phyloP scores from a whole-genome alignment of 495 filamentous ascomycete genomes.

The Aspergillus leporis region DNA sequence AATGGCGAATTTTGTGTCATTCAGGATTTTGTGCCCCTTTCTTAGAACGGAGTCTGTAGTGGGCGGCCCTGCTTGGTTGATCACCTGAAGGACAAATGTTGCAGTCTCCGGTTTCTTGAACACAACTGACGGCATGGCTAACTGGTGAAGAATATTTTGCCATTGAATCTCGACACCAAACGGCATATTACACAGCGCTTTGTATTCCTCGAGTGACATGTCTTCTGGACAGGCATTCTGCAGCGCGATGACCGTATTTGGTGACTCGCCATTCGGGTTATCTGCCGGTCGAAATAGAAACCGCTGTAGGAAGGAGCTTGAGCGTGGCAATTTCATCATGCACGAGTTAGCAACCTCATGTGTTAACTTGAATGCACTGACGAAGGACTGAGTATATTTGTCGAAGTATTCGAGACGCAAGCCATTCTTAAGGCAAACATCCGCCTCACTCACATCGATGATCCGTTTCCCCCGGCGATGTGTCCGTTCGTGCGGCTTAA shows the following conservation, averaged over 20 bases:
- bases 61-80: constrained; percentile 48
- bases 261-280: constrained; percentile 23
- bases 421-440: constrained; percentile 49
- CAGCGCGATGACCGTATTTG: constrained; percentile 43
- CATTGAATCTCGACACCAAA: constrained; percentile 52
- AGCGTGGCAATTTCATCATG: constrained; percentile 33
- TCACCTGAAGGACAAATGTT: constrained; percentile 49
- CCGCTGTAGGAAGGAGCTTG: constrained; percentile 30
- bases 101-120: constrained; percentile 47
- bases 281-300: constrained; percentile 33
- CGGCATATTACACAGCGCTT: constrained; percentile 47
- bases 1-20: constrained; percentile 25
- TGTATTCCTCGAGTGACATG: constrained; percentile 53
- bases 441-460: constrained; percentile 15
- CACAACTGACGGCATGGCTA: constrained; percentile 46
- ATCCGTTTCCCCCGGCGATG: constrained; percentile 22
- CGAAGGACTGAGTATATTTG: constrained; percentile 23
- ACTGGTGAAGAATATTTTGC: constrained; percentile 54
- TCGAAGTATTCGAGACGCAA: constrained; percentile 34
- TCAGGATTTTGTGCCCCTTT: constrained; percentile 28
- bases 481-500: constrained; percentile 29
- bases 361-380: constrained; percentile 30
- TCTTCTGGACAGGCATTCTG: constrained; percentile 42
- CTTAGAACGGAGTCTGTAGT: constrained; percentile 11
- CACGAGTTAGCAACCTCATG: constrained; percentile 25